A percentile compares a stretch with the other conserved stretches of the same genome.
Conservation (phyloP, 352 stramenopile genomes). For the Globisporangium acanthophoron region DNA sequence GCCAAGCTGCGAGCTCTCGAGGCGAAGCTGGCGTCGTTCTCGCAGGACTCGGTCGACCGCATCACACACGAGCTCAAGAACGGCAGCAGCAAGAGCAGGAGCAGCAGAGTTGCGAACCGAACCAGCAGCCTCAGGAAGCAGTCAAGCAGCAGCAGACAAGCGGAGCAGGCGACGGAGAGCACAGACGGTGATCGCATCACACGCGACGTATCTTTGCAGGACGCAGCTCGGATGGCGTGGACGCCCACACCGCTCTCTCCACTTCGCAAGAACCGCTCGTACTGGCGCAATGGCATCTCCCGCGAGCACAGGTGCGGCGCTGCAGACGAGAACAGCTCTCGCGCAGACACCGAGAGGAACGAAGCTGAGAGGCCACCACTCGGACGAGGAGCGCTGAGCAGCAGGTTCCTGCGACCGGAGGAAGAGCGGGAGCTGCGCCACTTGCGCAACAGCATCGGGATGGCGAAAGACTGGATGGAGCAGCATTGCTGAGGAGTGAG, state of each 20-base stretch:
- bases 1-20: slow-evolving; percentile 52
- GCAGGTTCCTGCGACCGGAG: slow-evolving; percentile 50
- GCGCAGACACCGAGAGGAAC: not conserved
- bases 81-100: not conserved
- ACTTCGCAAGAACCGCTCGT: slow-evolving; percentile 33
- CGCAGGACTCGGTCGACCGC: slow-evolving; percentile 37
- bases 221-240: slow-evolving; percentile 11
- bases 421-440: slow-evolving; percentile 46
- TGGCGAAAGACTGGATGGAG: slow-evolving; percentile 69
- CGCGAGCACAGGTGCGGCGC: slow-evolving; percentile 13
- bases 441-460: slow-evolving; percentile 52
- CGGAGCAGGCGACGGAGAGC: not conserved
- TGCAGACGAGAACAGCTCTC: not conserved
- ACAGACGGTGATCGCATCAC: not conserved
- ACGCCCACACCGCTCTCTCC: slow-evolving; percentile 38
- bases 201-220: not conserved
- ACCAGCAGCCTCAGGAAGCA: not conserved
- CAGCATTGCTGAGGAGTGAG: slow-evolving; percentile 9
- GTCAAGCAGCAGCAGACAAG: not conserved
- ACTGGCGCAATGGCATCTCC: slow-evolving; percentile 56
- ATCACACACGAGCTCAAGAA: slow-evolving; percentile 22
- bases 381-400: slow-evolving; percentile 6
- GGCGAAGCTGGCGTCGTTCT: slow-evolving; percentile 46
- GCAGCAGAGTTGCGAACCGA: not conserved
- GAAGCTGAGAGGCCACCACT: not conserved